These are phyloP conservation scores for Aspergillus pseudoviridinutans DNA, from an alignment of 2,329 filamentous ascomycete species.

Conservation along the genomic window DNA sequence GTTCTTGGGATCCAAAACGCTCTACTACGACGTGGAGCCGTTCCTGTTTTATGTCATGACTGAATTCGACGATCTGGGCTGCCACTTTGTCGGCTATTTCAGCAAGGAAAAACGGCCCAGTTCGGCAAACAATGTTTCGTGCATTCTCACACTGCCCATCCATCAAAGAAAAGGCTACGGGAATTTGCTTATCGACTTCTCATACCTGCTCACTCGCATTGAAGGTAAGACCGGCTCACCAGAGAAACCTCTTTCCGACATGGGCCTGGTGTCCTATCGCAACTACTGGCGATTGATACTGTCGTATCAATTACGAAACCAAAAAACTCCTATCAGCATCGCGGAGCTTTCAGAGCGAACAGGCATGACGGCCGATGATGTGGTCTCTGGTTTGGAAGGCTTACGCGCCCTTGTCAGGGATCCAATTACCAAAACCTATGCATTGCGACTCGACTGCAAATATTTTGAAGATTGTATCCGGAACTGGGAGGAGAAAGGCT, in stretches of 20 bases:
- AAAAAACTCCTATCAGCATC: constrained; percentile 54
- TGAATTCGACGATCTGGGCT: constrained; percentile 79
- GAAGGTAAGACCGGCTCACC: constrained; percentile 93
- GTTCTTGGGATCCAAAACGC: constrained; percentile 95
- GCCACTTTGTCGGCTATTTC: constrained; percentile 98
- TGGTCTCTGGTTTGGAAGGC: constrained; percentile 88
- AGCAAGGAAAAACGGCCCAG: constrained; percentile 96
- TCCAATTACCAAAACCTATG: constrained; percentile 82
- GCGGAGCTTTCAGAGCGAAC: constrained; percentile 69
- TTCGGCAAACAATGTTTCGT: constrained; percentile 95
- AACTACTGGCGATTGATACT: constrained; percentile 94
- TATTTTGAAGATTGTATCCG: constrained; percentile 85
- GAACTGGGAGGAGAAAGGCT: constrained; percentile 85
- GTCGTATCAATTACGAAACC: constrained; percentile 73
- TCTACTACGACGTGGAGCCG: constrained; percentile 99
- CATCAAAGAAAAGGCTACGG: constrained; percentile 97
- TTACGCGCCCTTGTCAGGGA: constrained; percentile 86
- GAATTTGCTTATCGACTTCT: constrained; percentile 95
- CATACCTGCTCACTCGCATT: constrained; percentile 88
- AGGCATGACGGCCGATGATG: constrained; percentile 93
- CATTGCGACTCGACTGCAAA: constrained; percentile 76
- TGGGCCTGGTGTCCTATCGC: constrained; percentile 94
- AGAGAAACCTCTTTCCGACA: constrained; percentile 95
- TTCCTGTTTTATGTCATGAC: constrained; percentile 99
- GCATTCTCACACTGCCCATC: constrained; percentile 91